Evolutionary conservation across 768 basidiomycete genomes (phyloP).

Genomic region (Artomyces pyxidatus): DNA sequence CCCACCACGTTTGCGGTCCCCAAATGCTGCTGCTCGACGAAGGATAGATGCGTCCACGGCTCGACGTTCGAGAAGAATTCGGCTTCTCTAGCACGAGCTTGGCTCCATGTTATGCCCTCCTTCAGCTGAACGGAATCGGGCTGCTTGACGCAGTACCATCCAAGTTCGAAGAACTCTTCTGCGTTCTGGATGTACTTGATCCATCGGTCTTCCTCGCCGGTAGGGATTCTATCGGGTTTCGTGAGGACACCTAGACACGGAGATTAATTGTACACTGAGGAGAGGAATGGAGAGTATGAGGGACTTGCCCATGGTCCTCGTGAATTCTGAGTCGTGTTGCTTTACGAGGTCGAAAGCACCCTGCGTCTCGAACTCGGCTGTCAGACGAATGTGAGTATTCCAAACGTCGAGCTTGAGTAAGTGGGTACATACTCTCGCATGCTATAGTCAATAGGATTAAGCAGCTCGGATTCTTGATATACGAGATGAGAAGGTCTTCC

Average conservation of each 20-base stretch:
- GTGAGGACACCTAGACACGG: conserved; percentile 11
- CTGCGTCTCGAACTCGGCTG: conserved; percentile 79
- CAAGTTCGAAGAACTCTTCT: background rate
- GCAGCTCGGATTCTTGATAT: conserved; percentile 56
- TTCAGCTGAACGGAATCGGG: background rate
- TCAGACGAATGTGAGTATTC: background rate
- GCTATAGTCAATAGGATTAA: conserved; percentile 52
- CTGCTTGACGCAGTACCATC: background rate
- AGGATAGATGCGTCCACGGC: background rate
- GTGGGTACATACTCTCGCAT: conserved; percentile 47
- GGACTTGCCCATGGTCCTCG: conserved; percentile 55
- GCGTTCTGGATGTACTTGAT: conserved; percentile 2
- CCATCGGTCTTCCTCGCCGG: conserved; percentile 10
- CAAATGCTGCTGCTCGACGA: background rate
- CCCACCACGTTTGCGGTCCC: background rate
- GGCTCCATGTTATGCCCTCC: background rate
- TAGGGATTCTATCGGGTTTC: conserved; percentile 9
- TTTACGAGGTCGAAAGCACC: conserved; percentile 63
- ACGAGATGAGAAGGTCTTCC: conserved; percentile 44
- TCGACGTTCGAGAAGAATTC: background rate
- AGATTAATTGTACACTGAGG: background rate
- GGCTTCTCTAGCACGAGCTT: background rate
- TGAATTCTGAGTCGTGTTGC: conserved; percentile 49
- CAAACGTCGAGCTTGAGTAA: background rate
- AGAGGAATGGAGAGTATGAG: background rate